These are phyloP conservation scores for Paspalum vaginatum DNA, from an alignment of 176 grass and related monocot species.

Conservation along the genomic window DNA sequence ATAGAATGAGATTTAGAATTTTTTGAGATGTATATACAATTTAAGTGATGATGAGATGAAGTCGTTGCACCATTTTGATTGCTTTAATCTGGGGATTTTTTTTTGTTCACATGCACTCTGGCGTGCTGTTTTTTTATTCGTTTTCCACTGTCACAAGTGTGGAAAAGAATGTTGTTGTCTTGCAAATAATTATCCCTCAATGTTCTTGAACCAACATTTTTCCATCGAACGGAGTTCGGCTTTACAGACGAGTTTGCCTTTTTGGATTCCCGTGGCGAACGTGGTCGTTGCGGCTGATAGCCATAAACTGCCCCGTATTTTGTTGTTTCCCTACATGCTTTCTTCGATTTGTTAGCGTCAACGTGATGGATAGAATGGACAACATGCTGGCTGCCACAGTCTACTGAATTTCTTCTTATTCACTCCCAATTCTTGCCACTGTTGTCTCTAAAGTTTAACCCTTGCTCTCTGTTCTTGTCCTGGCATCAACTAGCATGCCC, in stretches of 20 bases:
- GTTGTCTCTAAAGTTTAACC: too few relatives aligned
- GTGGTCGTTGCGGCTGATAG: too few relatives aligned
- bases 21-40: background rate
- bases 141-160: background rate
- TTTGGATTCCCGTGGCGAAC: too few relatives aligned
- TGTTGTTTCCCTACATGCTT: too few relatives aligned
- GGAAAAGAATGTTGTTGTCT: background rate
- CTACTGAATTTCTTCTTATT: too few relatives aligned
- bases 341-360: too few relatives aligned
- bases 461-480: too few relatives aligned
- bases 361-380: too few relatives aligned
- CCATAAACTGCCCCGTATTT: too few relatives aligned
- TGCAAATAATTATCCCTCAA: background rate
- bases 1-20: background rate
- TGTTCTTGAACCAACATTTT: background rate
- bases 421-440: too few relatives aligned
- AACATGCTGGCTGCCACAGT: too few relatives aligned
- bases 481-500: too few relatives aligned
- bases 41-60: background rate
- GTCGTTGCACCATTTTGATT: background rate
- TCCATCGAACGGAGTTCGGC: background rate
- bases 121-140: background rate
- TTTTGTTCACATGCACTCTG: background rate
- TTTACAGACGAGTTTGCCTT: background rate
- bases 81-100: background rate